Base-by-base conservation (phyloP, 495 filamentous ascomycete genomes). In the Aspergillus baeticus region DNA sequence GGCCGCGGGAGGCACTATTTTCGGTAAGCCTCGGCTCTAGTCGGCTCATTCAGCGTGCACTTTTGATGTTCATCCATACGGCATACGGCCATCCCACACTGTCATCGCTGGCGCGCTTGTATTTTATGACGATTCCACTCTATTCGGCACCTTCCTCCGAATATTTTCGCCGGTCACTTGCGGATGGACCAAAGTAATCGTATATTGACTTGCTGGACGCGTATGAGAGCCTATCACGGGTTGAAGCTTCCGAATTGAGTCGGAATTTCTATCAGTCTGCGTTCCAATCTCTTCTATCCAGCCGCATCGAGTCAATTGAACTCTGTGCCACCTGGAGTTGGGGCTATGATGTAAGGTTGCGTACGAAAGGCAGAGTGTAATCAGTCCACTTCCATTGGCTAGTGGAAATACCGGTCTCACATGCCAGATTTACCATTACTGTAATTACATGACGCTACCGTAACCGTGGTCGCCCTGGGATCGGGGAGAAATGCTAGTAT, bases 11-110 rank as follows among this genome's bases (percentile, higher is more conserved):
- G 31, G 26, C 26, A 67, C 84, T 75, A n/a, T 74, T 78, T 63
- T 91, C 88, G 52, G 84, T 71, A 45, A 77, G 69, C 71, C 87
- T 91, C 61, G 73, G 73, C 65, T 70, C 60, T 55, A 60, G 42
- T 43, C 64, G 63, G 69, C 63, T 68, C 65, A 63, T 63, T 69
- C 65, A 69, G 60, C 63, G 62, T 33, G 18, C 8, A 33, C 57
- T 38, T 34, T 42, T 35, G 33, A 44, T 23, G 53, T 51, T 51
- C 42, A 17, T 51, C 54, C 60, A 55, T 63, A 65, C 61, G 54
- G 51, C 60, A 55, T 63, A 65, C 61, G 54, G 51, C 46, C 56
- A 54, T 54, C 48, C 51, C 58, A 51, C 46, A 36, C 46, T 47
- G 44, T 3, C 26, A 33, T 18, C 54, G 50, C 35, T 44, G 56